phyloP scores from a whole-genome alignment of 2,329 filamentous ascomycete species.

The Calycina herbarum region DNA sequence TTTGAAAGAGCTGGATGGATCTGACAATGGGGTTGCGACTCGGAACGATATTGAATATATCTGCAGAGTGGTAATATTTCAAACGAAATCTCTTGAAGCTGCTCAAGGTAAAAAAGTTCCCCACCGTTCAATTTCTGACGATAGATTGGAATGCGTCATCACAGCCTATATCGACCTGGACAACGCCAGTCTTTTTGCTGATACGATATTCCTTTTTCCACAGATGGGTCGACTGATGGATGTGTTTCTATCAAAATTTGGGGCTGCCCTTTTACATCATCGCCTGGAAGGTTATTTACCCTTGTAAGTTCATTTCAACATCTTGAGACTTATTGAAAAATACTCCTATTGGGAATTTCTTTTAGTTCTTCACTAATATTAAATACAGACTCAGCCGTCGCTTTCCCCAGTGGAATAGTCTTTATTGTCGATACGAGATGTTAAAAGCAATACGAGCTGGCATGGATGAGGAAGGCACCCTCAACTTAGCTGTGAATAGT shows the following conservation, averaged over 20 bases:
- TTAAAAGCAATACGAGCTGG: background rate
- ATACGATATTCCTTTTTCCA: background rate
- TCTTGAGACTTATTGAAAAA: background rate
- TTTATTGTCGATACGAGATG: background rate
- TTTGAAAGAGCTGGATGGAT: background rate
- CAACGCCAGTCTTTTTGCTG: background rate
- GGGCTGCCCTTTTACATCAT: background rate
- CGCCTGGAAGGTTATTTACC: background rate
- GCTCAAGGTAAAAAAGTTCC: too few species aligned
- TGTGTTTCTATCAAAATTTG: background rate
- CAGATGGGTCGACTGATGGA: background rate
- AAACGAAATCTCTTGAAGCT: background rate
- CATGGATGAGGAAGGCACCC: background rate
- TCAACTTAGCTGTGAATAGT: background rate
- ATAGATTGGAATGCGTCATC: background rate
- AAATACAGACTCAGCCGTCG: background rate
- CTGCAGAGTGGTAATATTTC: background rate
- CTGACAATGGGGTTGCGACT: background rate
- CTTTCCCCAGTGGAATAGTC: background rate
- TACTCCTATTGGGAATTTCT: background rate
- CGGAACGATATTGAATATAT: background rate
- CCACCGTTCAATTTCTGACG: background rate
- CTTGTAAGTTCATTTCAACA: background rate
- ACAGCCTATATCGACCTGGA: background rate
- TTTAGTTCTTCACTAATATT: background rate